A percentile compares a stretch with the other conserved stretches of the same genome.
Conservation (phyloP, 2,329 filamentous ascomycete species). For the Xenoacremonium recifei region DNA sequence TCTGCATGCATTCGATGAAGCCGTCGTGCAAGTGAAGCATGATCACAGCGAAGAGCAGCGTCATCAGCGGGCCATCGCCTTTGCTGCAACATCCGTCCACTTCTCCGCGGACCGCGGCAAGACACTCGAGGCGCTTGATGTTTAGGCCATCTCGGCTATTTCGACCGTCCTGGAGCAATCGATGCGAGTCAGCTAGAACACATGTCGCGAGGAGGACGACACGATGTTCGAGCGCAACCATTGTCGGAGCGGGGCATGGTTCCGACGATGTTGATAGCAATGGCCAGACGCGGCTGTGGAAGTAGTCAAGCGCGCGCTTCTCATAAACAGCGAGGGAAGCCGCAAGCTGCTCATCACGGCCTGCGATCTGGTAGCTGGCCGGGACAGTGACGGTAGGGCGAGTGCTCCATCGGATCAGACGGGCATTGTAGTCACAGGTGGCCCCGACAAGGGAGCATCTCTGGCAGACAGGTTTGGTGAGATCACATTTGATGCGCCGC, state of each 20-base stretch:
- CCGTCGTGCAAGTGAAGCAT: conserved; percentile 42
- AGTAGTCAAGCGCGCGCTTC: conserved; percentile 31
- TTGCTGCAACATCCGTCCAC: conserved; percentile 31
- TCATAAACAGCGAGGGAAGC: conserved; percentile 27
- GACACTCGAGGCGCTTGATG: conserved; percentile 28
- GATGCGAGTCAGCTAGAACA: conserved; percentile 31
- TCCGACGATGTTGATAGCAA: conserved; percentile 26
- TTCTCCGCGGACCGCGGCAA: conserved; percentile 31
- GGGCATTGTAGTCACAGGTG: conserved; percentile 30
- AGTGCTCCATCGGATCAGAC: conserved; percentile 42
- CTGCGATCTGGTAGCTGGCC: conserved; percentile 26
- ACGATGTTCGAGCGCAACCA: conserved; percentile 30
- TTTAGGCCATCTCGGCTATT: conserved; percentile 25
- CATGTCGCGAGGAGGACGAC: conserved; percentile 32
- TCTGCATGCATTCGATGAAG: conserved; percentile 32
- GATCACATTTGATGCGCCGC: conserved; percentile 42
- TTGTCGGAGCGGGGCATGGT: conserved; percentile 29
- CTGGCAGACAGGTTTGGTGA: conserved; percentile 35
- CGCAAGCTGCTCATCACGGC: conserved; percentile 23
- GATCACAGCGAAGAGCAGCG: conserved; percentile 38
- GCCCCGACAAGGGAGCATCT: conserved; percentile 32
- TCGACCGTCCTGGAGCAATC: conserved; percentile 29
- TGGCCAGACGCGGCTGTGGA: conserved; percentile 33
- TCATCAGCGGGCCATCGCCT: conserved; percentile 30
- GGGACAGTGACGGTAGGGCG: conserved; percentile 31